Evolutionary conservation across 495 filamentous ascomycete species (phyloP).

Genomic region (Penicillium maclennaniae): DNA sequence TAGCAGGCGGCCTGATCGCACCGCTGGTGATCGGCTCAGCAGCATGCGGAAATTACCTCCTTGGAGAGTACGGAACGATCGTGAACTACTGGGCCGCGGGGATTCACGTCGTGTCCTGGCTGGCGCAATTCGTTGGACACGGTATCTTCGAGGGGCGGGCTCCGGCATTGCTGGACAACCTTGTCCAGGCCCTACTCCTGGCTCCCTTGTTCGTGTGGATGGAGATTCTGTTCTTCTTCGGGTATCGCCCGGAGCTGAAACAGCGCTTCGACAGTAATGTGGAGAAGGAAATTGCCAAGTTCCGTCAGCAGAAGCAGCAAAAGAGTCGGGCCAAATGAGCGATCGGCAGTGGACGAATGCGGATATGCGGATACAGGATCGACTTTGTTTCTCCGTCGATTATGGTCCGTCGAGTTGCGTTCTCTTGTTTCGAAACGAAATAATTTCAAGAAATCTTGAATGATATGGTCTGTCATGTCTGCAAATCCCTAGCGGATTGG

Average conservation of each 20-base stretch:
- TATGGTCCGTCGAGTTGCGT: neutral
- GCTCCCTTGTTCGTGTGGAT: slow-evolving; percentile 99
- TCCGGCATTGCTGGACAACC: slow-evolving; percentile 84
- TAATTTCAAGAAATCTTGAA: neutral
- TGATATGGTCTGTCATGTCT: neutral
- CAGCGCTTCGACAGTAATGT: slow-evolving; percentile 73
- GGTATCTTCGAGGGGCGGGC: slow-evolving; percentile 84
- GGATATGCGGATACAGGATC: neutral
- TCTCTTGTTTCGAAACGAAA: neutral
- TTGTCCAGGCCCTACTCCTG: slow-evolving; percentile 86
- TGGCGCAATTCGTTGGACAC: slow-evolving; percentile 87
- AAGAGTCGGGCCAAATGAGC: slow-evolving; percentile 15
- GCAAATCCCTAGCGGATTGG: neutral
- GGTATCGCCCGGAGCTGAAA: slow-evolving; percentile 85
- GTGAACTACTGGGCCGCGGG: slow-evolving; percentile 69
- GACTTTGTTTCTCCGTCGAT: neutral
- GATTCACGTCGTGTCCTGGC: slow-evolving; percentile 71
- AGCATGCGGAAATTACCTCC: slow-evolving; percentile 71
- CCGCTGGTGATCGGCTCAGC: slow-evolving; percentile 69
- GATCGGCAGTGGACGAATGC: neutral
- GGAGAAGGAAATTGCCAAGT: slow-evolving; percentile 52
- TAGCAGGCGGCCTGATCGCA: slow-evolving; percentile 72
- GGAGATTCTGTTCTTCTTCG: slow-evolving; percentile 85
- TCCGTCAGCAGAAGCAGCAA: slow-evolving; percentile 34
- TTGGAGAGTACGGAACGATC: slow-evolving; percentile 56